phyloP scores from a whole-genome alignment of 2,329 filamentous ascomycete species.

The Colletotrichum sidae region DNA sequence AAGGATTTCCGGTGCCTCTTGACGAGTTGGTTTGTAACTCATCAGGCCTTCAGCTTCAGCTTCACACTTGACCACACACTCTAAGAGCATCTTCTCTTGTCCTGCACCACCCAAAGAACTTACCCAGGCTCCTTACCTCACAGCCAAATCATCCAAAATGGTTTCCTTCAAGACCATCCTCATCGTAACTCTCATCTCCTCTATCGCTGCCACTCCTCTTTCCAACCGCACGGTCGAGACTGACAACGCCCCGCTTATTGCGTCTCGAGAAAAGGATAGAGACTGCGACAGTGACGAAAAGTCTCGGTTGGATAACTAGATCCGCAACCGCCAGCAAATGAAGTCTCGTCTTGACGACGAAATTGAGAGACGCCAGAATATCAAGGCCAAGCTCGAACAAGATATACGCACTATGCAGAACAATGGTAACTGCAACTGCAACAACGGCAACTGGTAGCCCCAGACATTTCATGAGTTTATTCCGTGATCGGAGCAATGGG shows the following conservation, averaged over 20 bases:
- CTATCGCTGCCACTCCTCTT: constrained; percentile 11
- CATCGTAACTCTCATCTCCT: constrained; percentile 14
- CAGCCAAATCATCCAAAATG: constrained; percentile 2
- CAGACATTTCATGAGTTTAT: no score
- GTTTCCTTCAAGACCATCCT: constrained; percentile 20
- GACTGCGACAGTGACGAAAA: constrained; percentile 10
- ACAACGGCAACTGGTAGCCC: no score
- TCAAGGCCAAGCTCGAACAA: constrained; percentile 20
- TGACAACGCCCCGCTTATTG: background rate
- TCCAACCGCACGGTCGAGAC: background rate
- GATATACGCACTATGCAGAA: constrained; percentile 3
- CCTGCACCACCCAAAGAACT: no score
- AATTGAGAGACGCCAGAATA: constrained; percentile 19
- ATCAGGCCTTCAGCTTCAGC: background rate
- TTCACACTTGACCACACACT: background rate
- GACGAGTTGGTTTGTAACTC: accelerated
- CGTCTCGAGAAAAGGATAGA: background rate
- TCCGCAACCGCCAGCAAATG: constrained; percentile 41
- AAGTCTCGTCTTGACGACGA: constrained; percentile 42
- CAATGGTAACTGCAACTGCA: no score
- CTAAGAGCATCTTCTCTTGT: background rate
- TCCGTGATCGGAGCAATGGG: no score
- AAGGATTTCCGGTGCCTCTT: background rate
- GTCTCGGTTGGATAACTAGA: constrained; percentile 41
- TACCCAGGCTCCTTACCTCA: background rate